A percentile compares a stretch with the other conserved stretches of the same genome.
These are phyloP conservation scores for Abortiporus biennis DNA, from an alignment of 1,284 basidiomycete species.

Conservation along the genomic window DNA sequence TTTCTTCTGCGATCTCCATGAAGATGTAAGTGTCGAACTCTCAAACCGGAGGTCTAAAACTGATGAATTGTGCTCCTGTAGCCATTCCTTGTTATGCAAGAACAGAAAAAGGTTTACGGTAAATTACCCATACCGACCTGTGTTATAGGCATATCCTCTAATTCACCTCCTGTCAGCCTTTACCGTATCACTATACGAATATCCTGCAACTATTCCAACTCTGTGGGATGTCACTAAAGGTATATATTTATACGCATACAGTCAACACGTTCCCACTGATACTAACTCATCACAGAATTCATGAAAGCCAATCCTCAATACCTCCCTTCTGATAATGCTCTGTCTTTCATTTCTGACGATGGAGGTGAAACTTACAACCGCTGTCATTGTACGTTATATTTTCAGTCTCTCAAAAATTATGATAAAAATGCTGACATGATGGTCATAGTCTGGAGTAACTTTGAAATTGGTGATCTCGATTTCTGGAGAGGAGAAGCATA, in stretches of 20 bases:
- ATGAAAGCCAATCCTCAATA: constrained; percentile 52
- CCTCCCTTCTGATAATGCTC: constrained; percentile 52
- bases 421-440: neutral
- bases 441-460: constrained; percentile 57
- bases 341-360: constrained; percentile 62
- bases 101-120: constrained; percentile 84
- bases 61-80: constrained; percentile 45
- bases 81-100: constrained; percentile 88
- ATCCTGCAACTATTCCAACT: constrained; percentile 59
- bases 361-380: constrained; percentile 58
- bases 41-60: neutral
- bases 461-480: constrained; percentile 64
- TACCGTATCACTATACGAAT: constrained; percentile 63
- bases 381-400: constrained; percentile 50
- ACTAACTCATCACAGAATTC: constrained; percentile 39
- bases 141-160: neutral
- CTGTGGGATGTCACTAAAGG: constrained; percentile 58
- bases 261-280: neutral
- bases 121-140: constrained; percentile 11
- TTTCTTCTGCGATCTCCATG: constrained; percentile 28
- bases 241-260: constrained; percentile 17
- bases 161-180: constrained; percentile 33
- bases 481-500: constrained; percentile 68
- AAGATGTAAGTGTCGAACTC: constrained; percentile 18
- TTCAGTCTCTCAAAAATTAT: neutral